phyloP scores from a whole-genome alignment of 2,329 filamentous ascomycete species.

The Cladosporium sp. region DNA sequence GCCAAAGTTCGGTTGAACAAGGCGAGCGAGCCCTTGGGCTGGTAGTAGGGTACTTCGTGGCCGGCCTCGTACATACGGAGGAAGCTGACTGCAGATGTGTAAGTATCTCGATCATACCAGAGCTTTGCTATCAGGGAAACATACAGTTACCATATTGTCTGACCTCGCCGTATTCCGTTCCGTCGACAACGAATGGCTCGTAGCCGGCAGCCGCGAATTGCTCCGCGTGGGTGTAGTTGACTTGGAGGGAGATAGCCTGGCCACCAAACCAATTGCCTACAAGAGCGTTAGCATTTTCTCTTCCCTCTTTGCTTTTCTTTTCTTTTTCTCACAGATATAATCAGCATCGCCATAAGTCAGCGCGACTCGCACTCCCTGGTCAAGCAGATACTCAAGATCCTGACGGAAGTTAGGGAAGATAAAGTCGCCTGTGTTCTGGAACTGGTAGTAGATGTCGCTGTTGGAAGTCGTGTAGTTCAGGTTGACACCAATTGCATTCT shows the following conservation, averaged over 20 bases:
- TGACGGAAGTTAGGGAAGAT: constrained; percentile 60
- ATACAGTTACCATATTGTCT: constrained; percentile 34
- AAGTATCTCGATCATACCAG: background rate
- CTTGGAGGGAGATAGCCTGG: constrained; percentile 38
- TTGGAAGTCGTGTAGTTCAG: constrained; percentile 55
- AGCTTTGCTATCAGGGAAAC: background rate
- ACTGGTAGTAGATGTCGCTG: constrained; percentile 55
- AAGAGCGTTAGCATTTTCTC: background rate
- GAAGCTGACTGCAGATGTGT: constrained; percentile 26
- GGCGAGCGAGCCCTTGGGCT: constrained; percentile 38
- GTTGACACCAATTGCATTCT: constrained; percentile 58
- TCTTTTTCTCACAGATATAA: constrained; percentile 35
- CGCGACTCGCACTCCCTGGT: constrained; percentile 40
- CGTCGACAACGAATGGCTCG: constrained; percentile 39
- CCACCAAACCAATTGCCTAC: constrained; percentile 42
- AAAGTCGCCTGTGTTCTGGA: constrained; percentile 60
- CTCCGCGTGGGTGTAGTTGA: constrained; percentile 40
- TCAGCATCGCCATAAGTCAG: constrained; percentile 43
- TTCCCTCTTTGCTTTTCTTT: background rate
- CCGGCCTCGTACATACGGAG: constrained; percentile 40
- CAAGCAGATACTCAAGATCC: constrained; percentile 44
- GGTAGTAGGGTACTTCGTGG: constrained; percentile 45
- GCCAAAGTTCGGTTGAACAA: constrained; percentile 35
- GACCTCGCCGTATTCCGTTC: constrained; percentile 43
- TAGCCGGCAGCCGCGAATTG: constrained; percentile 34